Evolutionary conservation across 176 grass and related monocot species (phyloP).

Genomic region (Pontederia paniculata): DNA sequence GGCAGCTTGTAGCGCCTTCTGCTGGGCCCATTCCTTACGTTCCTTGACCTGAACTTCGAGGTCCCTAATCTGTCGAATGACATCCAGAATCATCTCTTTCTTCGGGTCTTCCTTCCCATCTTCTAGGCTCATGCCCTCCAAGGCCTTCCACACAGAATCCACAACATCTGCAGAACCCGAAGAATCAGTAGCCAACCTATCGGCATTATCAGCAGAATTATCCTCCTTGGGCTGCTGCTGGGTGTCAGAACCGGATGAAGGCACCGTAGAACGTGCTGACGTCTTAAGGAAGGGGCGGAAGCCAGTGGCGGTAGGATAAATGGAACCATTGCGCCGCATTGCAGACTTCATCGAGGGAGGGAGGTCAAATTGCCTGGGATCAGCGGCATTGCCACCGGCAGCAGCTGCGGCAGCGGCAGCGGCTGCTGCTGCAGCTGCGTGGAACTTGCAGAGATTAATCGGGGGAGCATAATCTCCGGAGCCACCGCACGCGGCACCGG

Average conservation of each 20-base stretch:
- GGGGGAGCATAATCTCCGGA: background rate
- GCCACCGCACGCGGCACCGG: background rate
- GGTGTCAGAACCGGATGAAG: background rate
- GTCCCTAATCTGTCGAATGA: constrained; percentile 59
- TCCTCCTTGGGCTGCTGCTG: constrained; percentile 22
- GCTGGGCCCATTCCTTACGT: constrained; percentile 81
- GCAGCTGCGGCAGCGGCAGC: constrained; percentile 4
- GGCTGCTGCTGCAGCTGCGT: constrained; percentile 14
- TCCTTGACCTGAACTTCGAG: constrained; percentile 83
- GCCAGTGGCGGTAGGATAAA: background rate
- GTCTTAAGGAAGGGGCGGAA: constrained; percentile 4
- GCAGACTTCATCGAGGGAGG: constrained; percentile 15
- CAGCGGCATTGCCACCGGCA: background rate
- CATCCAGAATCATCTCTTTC: constrained; percentile 50
- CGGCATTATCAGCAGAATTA: constrained; percentile 1
- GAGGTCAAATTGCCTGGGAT: background rate
- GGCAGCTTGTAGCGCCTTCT: constrained; percentile 81
- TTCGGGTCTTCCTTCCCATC: constrained; percentile 34
- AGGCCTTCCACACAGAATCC: constrained; percentile 33
- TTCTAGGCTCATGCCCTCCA: constrained; percentile 46
- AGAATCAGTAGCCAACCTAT: constrained; percentile 23
- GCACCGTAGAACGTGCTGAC: background rate
- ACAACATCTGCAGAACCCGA: constrained; percentile 25
- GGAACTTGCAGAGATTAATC: background rate
- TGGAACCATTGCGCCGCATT: background rate